Evolutionary conservation across 192 early-diverging fungal genomes (phyloP).

Genomic region (Geranomyces variabilis): DNA sequence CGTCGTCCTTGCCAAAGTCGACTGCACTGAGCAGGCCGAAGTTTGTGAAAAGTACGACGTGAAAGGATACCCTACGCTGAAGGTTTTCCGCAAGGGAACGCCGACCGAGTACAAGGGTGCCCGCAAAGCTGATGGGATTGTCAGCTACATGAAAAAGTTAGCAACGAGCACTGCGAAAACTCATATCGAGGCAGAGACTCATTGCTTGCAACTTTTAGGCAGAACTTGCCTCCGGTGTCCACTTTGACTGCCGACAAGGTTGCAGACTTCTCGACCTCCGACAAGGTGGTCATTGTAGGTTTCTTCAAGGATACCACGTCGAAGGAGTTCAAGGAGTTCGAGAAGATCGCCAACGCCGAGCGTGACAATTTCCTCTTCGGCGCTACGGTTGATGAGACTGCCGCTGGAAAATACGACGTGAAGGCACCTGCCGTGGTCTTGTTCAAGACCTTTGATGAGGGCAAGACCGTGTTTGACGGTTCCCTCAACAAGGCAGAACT

Average conservation of each 20-base stretch:
- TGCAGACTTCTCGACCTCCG: slow-evolving; percentile 75
- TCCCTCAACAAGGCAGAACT: slow-evolving; percentile 60
- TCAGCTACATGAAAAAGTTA: slow-evolving; percentile 92
- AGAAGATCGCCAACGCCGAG: slow-evolving; percentile 71
- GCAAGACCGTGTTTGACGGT: slow-evolving; percentile 71
- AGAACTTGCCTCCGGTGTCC: slow-evolving; percentile 81
- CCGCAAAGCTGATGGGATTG: slow-evolving; percentile 84
- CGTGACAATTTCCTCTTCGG: slow-evolving; percentile 91
- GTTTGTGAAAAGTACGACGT: slow-evolving; percentile 83
- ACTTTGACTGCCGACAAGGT: slow-evolving; percentile 70
- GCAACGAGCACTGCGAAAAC: background rate
- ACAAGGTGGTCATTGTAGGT: slow-evolving; percentile 89
- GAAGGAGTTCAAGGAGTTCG: slow-evolving; percentile 67
- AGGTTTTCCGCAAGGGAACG: slow-evolving; percentile 78
- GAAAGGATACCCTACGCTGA: slow-evolving; percentile 91
- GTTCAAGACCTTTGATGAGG: slow-evolving; percentile 92
- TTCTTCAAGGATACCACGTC: slow-evolving; percentile 69
- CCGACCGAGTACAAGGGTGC: slow-evolving; percentile 80
- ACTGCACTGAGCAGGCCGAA: slow-evolving; percentile 88
- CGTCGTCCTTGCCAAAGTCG: slow-evolving; percentile 90
- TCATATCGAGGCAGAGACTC: background rate
- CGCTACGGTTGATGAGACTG: slow-evolving; percentile 65
- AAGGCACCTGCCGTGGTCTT: slow-evolving; percentile 72
- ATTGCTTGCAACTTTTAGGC: slow-evolving; percentile 45
- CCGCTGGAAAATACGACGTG: slow-evolving; percentile 53